Conservation (phyloP, 225 moss, liverwort and hornwort species). For the Rhytidiadelphus loreus region DNA sequence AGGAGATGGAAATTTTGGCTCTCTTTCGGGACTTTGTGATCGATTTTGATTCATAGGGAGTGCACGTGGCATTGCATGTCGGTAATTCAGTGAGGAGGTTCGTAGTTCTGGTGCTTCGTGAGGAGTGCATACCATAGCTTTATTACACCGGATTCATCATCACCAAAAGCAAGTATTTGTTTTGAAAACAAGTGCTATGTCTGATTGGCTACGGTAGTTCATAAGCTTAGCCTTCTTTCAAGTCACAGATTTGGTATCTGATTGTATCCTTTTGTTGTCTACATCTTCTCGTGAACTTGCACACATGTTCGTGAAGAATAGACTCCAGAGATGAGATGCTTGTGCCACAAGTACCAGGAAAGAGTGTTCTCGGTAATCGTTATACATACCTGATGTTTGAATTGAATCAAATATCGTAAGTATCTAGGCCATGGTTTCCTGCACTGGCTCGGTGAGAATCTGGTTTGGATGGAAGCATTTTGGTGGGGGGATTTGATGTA, state of each 20-base stretch:
- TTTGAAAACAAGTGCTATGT: not conserved
- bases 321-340: not conserved
- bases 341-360: not conserved
- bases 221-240: not conserved
- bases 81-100: not conserved
- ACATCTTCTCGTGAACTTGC: not conserved
- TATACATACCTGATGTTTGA: not conserved
- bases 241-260: not conserved
- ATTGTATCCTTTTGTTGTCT: not conserved
- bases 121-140: not conserved
- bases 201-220: not conserved
- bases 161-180: not conserved
- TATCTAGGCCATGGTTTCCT: too few species aligned
- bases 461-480: not conserved
- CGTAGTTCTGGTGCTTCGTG: not conserved
- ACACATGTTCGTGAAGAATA: not conserved
- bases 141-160: not conserved
- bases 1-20: not conserved
- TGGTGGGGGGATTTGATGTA: too few species aligned
- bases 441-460: not conserved
- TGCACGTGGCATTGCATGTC: not conserved
- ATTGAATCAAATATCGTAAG: too few species aligned
- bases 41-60: not conserved
- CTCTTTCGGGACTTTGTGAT: not conserved
- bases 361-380: not conserved